Conservation (phyloP, 23 red algal species). For the Agarophyton chilense region DNA sequence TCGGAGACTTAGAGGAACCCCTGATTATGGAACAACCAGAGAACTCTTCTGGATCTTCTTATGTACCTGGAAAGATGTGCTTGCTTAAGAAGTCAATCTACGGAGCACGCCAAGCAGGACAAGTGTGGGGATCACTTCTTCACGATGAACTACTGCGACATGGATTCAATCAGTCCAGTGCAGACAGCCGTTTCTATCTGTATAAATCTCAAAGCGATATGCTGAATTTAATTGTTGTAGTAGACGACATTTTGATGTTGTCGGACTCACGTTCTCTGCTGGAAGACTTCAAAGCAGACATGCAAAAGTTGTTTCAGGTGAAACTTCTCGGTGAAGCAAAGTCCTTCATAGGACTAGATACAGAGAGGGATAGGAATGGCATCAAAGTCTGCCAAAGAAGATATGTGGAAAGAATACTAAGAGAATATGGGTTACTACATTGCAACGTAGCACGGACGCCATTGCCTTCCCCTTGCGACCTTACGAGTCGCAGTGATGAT, state of each 20-base stretch:
- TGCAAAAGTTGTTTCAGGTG: not conserved
- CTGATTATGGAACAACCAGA: not conserved
- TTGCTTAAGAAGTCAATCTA: not conserved
- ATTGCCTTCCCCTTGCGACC: not conserved
- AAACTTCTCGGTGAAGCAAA: slow-evolving; percentile 18
- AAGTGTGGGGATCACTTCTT: slow-evolving; percentile 11
- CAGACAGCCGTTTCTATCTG: not conserved
- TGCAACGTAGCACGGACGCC: not conserved
- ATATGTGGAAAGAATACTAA: not conserved
- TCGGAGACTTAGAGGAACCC: slow-evolving; percentile 7
- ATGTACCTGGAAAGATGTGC: not conserved
- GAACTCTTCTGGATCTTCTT: slow-evolving; percentile 15
- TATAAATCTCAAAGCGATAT: not conserved
- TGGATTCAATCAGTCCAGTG: slow-evolving; percentile 22
- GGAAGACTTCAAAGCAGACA: not conserved
- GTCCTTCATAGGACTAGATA: not conserved
- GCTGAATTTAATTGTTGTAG: not conserved
- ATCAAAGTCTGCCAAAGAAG: not conserved
- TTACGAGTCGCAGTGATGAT: not conserved
- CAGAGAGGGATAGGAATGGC: not conserved
- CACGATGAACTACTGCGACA: not conserved
- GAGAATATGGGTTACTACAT: not conserved
- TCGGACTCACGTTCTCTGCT: not conserved
- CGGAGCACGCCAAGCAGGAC: not conserved
- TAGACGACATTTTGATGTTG: not conserved